Evolutionary conservation across 805 yeast species (phyloP), one percentile per base, ranked within the genome.

Genomic region (Candida adriatica): DNA sequence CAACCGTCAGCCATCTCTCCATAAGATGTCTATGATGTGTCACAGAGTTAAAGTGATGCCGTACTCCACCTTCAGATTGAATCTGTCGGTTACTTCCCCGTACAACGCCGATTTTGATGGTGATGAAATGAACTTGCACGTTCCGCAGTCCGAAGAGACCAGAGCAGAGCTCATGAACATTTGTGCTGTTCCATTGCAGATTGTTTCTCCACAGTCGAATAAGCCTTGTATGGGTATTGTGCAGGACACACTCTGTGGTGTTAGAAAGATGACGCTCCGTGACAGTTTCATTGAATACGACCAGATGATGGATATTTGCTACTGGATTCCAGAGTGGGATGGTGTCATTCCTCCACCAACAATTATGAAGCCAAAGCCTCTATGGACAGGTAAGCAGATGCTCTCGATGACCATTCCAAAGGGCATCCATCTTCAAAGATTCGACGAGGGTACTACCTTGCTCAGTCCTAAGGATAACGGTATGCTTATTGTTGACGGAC

Each of bases 161-260:
- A 75, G 97, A 55, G 96, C 98, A 1, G 99, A 92, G 61, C 68
- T 92, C 43, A 80, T 90, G 19, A 92, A 90, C 57, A 74, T 92
- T 49, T 87, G 96, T 64, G 95, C 96, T 5, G 99, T 92, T 32
- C 98, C 98, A 7, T 68, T 88, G 35, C 98, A 92, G 61, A 92
- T 92, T 69, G 95, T 92, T 24, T 87, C 96, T 13, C 96, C 99
- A 9, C 99, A 92, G 62, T 85, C 96, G 2, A 92, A 92, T 59
- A 92, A 92, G 62, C 99, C 99, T 23, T 96, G 94, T 44, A 92
- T 92, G 99, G 99, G 99, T 66, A 92, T 92, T 67, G 98, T 92
- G 41, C 99, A 92, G 67, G 99, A 92, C 62, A 88, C 99, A 0
- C 67, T 92, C 45, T 87, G 96, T 73, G 99, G 98, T 66, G 70